Evolutionary conservation across 2,329 filamentous ascomycete genomes (phyloP).

Genomic region (Aspergillus viridinutans): DNA sequence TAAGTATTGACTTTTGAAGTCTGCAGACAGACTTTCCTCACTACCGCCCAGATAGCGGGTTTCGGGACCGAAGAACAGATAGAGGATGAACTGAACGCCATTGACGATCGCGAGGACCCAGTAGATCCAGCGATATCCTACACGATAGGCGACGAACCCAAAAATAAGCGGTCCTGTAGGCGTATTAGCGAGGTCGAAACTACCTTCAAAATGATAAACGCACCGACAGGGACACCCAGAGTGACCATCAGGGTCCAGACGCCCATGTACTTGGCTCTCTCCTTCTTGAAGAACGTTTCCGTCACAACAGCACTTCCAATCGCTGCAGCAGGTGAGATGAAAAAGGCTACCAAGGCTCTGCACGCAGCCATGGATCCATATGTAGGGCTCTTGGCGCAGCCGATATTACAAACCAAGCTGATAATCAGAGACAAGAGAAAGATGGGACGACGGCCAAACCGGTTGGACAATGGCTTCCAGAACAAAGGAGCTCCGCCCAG

Average conservation of each 20-base stretch:
- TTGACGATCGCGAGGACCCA: constrained; percentile 58
- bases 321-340: constrained; percentile 52
- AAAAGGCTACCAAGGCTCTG: constrained; percentile 51
- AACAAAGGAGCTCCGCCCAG: constrained; percentile 52
- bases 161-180: constrained; percentile 27
- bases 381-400: constrained; percentile 48
- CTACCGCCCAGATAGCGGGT: constrained; percentile 46
- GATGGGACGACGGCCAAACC: constrained; percentile 52
- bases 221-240: constrained; percentile 42
- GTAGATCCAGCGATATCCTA: constrained; percentile 58
- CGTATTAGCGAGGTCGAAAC: neutral
- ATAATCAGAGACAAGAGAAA: constrained; percentile 51
- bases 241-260: constrained; percentile 54
- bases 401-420: constrained; percentile 52
- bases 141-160: constrained; percentile 47
- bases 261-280: constrained; percentile 54
- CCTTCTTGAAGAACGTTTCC: constrained; percentile 55
- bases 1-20: constrained; percentile 36
- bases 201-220: neutral
- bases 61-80: constrained; percentile 54
- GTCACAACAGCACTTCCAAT: constrained; percentile 56
- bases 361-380: constrained; percentile 50
- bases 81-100: constrained; percentile 53
- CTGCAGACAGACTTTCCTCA: constrained; percentile 36
- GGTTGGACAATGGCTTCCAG: constrained; percentile 53